Evolutionary conservation across 768 basidiomycete genomes (phyloP).

Genomic region (Pleurotus sapidus): DNA sequence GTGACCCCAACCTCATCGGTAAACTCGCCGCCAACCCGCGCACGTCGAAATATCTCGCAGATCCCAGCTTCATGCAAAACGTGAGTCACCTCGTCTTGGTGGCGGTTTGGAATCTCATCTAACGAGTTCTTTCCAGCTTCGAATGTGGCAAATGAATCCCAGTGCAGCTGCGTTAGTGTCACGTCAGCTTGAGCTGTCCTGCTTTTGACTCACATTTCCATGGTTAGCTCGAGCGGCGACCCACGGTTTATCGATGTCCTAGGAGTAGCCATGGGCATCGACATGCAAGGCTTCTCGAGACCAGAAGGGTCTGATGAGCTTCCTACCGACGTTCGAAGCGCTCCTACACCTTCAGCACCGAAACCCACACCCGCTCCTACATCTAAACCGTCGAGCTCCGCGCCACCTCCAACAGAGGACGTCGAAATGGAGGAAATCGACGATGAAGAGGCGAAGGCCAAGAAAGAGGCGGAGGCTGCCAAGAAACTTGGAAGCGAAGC

Average conservation of each 20-base stretch:
- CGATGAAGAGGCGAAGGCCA: slow-evolving; percentile 66
- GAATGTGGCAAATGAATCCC: slow-evolving; percentile 68
- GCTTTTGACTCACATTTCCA: too few species aligned
- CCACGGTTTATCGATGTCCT: slow-evolving; percentile 93
- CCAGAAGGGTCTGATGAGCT: slow-evolving; percentile 80
- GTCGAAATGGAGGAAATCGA: slow-evolving; percentile 68
- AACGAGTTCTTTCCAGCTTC: slow-evolving; percentile 38
- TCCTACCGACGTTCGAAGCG: slow-evolving; percentile 40
- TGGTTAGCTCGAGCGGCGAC: slow-evolving; percentile 34
- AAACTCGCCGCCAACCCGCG: slow-evolving; percentile 88
- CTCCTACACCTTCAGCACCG: slow-evolving; percentile 31
- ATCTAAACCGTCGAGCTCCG: slow-evolving; percentile 14
- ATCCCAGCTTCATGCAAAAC: slow-evolving; percentile 71
- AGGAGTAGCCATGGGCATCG: slow-evolving; percentile 90
- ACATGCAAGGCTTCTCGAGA: slow-evolving; percentile 82
- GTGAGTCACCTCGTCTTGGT: background rate
- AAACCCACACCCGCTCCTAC: slow-evolving; percentile 31
- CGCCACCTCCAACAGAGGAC: slow-evolving; percentile 44
- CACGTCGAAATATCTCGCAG: slow-evolving; percentile 79
- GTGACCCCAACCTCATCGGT: slow-evolving; percentile 76
- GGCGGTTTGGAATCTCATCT: background rate
- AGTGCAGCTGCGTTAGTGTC: slow-evolving; percentile 55
- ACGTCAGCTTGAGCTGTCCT: too few species aligned
- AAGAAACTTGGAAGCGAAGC: slow-evolving; percentile 78
- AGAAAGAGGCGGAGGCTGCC: slow-evolving; percentile 74